Base-by-base conservation (phyloP, 129 eudicot species). In the Heracleum sosnowskyi region DNA sequence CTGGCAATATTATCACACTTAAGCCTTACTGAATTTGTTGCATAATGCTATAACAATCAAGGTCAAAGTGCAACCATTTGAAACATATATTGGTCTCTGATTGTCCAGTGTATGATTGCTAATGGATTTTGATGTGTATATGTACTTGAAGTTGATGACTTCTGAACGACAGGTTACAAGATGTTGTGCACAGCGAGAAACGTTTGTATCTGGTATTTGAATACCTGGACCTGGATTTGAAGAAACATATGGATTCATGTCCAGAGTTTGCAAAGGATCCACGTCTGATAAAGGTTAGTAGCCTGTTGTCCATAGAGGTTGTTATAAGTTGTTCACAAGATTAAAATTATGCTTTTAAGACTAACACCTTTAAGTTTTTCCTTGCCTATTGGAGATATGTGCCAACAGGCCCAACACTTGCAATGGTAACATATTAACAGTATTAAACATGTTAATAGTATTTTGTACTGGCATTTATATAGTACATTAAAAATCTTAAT, bases 181-280 rank as follows among this genome's bases (percentile, higher is more conserved):
- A 95, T 90, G 98, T 95, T 51, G 97, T 90, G 75, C 97, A 95
- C 85, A 88, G 89, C 62, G 97, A 95, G 88, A 95, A 95, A 80
- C 82, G 97, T 71, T 69, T 95, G 74, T 95, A 95, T 88, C 85
- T 95, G 85, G 98, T 95, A 60, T 91, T 95, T 68, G 98, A 95
- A 85, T 95, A 91, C 82, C 91, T 95, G 77, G 98, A 95, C 78
- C 78, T 95, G 81, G 98, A 95, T 84, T 78, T 95, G 91, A 90
- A 91, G 92, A 95, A 95, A 79, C 97, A 95, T 84, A 95, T 95
- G 97, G 97, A 95, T 68, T 85, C 97, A 41, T 82, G 88, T 78
- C 98, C 98, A 20, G 97, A 91, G 68, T 91, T 95, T 82, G 83
- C 93, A 33, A 83, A 91, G 85, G 96, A 91, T 87, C 93, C 92